A percentile compares a stretch with the other conserved stretches of the same genome.
Evolutionary conservation across 139 green algal genomes (phyloP).

Genomic region (Volvox reticuliferus): DNA sequence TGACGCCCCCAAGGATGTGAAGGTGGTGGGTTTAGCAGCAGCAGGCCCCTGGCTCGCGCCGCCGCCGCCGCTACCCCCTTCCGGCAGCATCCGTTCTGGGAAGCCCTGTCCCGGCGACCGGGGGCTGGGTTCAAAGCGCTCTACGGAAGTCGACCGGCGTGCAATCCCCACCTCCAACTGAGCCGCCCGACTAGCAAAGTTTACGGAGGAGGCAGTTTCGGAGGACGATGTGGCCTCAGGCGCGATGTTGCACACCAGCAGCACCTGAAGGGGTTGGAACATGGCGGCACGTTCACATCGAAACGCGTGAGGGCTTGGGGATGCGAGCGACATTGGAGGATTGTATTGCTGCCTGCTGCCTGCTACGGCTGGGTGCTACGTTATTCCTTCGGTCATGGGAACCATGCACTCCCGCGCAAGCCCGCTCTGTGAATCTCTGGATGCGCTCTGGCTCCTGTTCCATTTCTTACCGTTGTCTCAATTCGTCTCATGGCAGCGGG

Average conservation of each 20-base stretch:
- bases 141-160: not conserved
- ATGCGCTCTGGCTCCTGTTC: too few species aligned
- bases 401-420: too few species aligned
- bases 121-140: not conserved
- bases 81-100: not conserved
- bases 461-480: too few species aligned
- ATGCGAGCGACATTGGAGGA: too few species aligned
- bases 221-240: slow-evolving; percentile 61
- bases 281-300: too few species aligned
- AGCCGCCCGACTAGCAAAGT: slow-evolving; percentile 75
- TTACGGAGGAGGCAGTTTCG: slow-evolving; percentile 80
- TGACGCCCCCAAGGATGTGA: not conserved
- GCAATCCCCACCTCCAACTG: slow-evolving; percentile 35
- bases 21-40: not conserved
- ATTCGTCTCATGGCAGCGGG: too few species aligned
- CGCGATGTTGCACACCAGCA: slow-evolving; percentile 77
- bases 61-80: not conserved
- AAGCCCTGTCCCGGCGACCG: not conserved
- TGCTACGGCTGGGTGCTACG: too few species aligned
- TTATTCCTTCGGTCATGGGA: not conserved
- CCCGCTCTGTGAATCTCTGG: too few species aligned
- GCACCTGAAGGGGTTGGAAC: slow-evolving; percentile 51
- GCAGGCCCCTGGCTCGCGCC: not conserved
- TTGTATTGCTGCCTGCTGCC: too few species aligned
- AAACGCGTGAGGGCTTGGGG: too few species aligned